A percentile compares a stretch with the other conserved stretches of the same genome.
These are phyloP conservation scores for Cryphonectria radicalis DNA, from an alignment of 2,329 filamentous ascomycete species.

Conservation along the genomic window DNA sequence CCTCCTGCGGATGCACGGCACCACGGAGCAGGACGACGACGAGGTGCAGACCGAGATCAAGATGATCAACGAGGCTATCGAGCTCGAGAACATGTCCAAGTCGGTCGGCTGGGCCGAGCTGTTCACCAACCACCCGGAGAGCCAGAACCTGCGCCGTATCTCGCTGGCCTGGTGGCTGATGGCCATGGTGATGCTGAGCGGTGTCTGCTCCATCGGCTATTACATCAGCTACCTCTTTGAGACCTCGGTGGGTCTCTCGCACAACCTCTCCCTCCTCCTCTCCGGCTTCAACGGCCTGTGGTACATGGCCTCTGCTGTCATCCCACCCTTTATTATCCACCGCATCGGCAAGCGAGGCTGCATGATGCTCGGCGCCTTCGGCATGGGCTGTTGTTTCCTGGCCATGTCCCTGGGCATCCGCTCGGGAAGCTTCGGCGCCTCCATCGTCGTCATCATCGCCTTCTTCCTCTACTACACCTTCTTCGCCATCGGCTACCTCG, in stretches of 20 bases:
- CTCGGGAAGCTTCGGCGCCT: conserved; percentile 7
- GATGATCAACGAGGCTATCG: conserved; percentile 31
- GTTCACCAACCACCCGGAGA: conserved; percentile 27
- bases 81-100: conserved; percentile 26
- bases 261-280: conserved; percentile 18
- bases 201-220: conserved; percentile 44
- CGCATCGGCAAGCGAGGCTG: conserved; percentile 19
- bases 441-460: conserved; percentile 21
- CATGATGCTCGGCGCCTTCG: conserved; percentile 16
- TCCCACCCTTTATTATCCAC: conserved; percentile 18
- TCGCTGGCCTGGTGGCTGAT: conserved; percentile 31
- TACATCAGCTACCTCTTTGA: conserved; percentile 23
- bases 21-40: conserved; percentile 4
- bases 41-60: conserved; percentile 28
- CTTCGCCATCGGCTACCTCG: conserved; percentile 26
- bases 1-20: conserved; percentile 20
- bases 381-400: conserved; percentile 18
- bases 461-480: conserved; percentile 30
- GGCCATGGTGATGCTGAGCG: conserved; percentile 32
- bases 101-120: conserved; percentile 29
- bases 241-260: conserved; percentile 19
- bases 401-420: conserved; percentile 17
- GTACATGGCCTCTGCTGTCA: conserved; percentile 18
- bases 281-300: conserved; percentile 24
- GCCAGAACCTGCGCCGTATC: conserved; percentile 29